A percentile compares a stretch with the other conserved stretches of the same genome.
Evolutionary conservation across 257 asterid genomes (phyloP).

Genomic region (Misopates orontium): DNA sequence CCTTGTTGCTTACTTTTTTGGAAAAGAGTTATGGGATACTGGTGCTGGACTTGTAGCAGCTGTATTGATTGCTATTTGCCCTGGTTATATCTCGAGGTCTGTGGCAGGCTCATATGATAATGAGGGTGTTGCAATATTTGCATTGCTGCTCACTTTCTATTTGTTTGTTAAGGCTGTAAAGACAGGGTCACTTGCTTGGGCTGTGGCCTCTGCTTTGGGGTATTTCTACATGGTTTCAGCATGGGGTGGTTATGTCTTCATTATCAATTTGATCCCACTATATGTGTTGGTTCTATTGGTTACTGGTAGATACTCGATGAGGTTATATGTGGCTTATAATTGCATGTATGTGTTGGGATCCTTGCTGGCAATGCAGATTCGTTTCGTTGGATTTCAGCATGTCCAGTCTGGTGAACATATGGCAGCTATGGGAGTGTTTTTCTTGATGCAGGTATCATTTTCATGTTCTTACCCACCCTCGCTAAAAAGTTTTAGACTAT

Average conservation of each 20-base stretch:
- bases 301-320: constrained; percentile 94
- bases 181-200: constrained; percentile 99
- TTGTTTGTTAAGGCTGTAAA: constrained; percentile 97
- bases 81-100: constrained; percentile 97
- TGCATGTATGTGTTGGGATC: constrained; percentile 89
- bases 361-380: constrained; percentile 98
- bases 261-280: constrained; percentile 89
- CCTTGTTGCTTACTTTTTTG: constrained; percentile 97
- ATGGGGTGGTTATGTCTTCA: constrained; percentile 99
- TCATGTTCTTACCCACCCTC: constrained; percentile 14
- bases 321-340: constrained; percentile 93
- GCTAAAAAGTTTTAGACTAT: not conserved
- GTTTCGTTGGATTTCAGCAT: constrained; percentile 98
- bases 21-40: constrained; percentile 96
- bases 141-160: constrained; percentile 89
- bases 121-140: constrained; percentile 97
- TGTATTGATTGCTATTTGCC: constrained; percentile 92
- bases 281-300: constrained; percentile 89
- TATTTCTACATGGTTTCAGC: constrained; percentile 99
- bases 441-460: constrained; percentile 83
- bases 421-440: constrained; percentile 99
- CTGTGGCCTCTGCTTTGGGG: constrained; percentile 92
- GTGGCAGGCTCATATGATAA: constrained; percentile 99
- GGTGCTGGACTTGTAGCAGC: constrained; percentile 99
- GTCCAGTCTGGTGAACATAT: constrained; percentile 99